Percentiles rank a stretch among this genome's conserved stretches.
These are phyloP conservation scores for Candida khao-thaluensis DNA, from an alignment of 805 yeast species.

Conservation along the genomic window DNA sequence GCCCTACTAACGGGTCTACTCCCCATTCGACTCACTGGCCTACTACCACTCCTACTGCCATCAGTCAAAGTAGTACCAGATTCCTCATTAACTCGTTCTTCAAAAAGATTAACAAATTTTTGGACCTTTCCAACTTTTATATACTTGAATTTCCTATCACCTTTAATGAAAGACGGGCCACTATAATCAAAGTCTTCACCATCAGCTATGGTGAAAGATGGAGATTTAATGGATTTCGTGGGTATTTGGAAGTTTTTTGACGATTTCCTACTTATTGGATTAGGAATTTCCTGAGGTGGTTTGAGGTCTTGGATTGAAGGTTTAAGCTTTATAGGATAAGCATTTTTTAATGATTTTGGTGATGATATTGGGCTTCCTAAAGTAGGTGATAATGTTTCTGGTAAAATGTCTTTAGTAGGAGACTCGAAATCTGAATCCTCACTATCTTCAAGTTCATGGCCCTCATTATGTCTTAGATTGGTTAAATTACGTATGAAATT, in stretches of 20 bases:
- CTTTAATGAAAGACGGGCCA: slow-evolving; percentile 38
- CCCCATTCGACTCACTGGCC: slow-evolving; percentile 7
- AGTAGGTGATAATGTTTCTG: not conserved
- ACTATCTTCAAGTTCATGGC: slow-evolving; percentile 8
- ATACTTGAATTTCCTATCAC: slow-evolving; percentile 42
- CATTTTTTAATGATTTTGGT: not conserved
- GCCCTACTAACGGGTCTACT: slow-evolving; percentile 9
- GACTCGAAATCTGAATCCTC: slow-evolving; percentile 2
- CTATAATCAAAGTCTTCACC: slow-evolving; percentile 14
- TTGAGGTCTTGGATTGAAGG: slow-evolving; percentile 13
- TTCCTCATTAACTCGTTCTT: slow-evolving; percentile 28
- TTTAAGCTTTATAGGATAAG: slow-evolving; percentile 9
- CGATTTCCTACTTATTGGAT: slow-evolving; percentile 6
- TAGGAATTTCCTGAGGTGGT: slow-evolving; percentile 8
- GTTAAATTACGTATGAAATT: slow-evolving; percentile 23
- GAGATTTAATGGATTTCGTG: slow-evolving; percentile 9
- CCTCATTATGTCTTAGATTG: slow-evolving; percentile 32
- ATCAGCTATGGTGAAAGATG: slow-evolving; percentile 14
- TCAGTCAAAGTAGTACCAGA: not conserved
- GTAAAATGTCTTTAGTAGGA: not conserved
- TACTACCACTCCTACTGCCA: slow-evolving; percentile 9
- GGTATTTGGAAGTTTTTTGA: slow-evolving; percentile 11
- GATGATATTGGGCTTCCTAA: too few species aligned
- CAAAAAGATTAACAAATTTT: slow-evolving; percentile 43
- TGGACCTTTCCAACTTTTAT: slow-evolving; percentile 48